phyloP scores from a whole-genome alignment of 192 early-diverging fungal species.

The Lobulomyces angularis region DNA sequence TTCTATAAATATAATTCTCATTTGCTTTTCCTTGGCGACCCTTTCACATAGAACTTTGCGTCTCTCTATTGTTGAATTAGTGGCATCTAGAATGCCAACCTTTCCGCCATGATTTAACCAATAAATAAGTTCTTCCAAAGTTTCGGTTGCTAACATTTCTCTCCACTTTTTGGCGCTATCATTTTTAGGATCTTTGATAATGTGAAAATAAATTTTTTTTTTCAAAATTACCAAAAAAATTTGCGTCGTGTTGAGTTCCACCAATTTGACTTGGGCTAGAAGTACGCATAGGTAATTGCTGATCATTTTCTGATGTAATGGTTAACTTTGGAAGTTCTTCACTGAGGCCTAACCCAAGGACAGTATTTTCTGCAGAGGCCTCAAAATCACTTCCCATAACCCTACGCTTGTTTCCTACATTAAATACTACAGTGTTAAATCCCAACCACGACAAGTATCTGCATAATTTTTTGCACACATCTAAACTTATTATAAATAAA shows the following conservation, averaged over 20 bases:
- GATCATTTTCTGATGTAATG: slow-evolving; percentile 13
- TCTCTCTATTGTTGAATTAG: slow-evolving; percentile 80
- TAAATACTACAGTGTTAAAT: slow-evolving; percentile 63
- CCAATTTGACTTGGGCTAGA: slow-evolving; percentile 4
- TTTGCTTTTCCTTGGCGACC: slow-evolving; percentile 13
- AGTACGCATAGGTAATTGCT: slow-evolving; percentile 18
- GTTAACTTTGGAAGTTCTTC: not conserved
- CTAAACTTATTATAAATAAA: slow-evolving; percentile 1
- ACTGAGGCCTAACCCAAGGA: not conserved
- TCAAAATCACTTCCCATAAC: too few species aligned
- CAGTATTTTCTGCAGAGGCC: slow-evolving; percentile 16
- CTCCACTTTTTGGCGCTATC: slow-evolving; percentile 56
- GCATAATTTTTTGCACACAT: slow-evolving; percentile 62
- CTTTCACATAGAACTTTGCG: slow-evolving; percentile 35
- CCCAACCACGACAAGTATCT: slow-evolving; percentile 45
- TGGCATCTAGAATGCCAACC: slow-evolving; percentile 81
- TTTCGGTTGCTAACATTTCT: slow-evolving; percentile 81
- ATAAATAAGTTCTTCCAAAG: slow-evolving; percentile 75
- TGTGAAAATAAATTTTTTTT: too few species aligned
- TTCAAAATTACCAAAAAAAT: slow-evolving; percentile 93
- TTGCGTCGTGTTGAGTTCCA: slow-evolving; percentile 55
- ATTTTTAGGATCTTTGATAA: slow-evolving; percentile 44
- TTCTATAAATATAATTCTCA: slow-evolving; percentile 41
- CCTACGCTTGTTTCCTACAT: slow-evolving; percentile 89
- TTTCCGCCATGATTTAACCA: slow-evolving; percentile 83